Evolutionary conservation across 768 basidiomycete species (phyloP).

Genomic region (Mycena chlorophos): DNA sequence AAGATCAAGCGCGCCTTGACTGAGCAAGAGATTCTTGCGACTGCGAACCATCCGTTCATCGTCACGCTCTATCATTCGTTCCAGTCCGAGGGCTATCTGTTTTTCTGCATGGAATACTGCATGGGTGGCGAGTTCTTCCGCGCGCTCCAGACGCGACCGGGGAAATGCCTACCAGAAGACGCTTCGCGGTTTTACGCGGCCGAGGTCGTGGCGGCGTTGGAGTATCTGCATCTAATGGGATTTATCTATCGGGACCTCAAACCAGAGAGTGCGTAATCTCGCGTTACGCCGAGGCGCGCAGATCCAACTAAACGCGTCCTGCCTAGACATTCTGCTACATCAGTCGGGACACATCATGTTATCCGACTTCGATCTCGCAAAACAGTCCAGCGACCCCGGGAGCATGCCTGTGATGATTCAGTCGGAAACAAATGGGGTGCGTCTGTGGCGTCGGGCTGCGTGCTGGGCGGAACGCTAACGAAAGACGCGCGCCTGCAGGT

Average conservation of each 20-base stretch:
- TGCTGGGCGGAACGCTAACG: slow-evolving; percentile 11
- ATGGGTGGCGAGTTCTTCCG: slow-evolving; percentile 99
- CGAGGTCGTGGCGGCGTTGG: slow-evolving; percentile 95
- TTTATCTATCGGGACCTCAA: slow-evolving; percentile 99
- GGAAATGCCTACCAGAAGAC: slow-evolving; percentile 96
- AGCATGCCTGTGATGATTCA: slow-evolving; percentile 87
- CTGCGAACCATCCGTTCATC: slow-evolving; percentile 99
- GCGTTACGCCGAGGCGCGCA: slow-evolving; percentile 9
- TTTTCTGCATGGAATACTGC: slow-evolving; percentile 99
- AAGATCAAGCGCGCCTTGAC: slow-evolving; percentile 99
- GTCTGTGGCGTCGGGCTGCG: slow-evolving; percentile 31
- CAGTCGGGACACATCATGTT: slow-evolving; percentile 99
- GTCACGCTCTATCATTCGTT: slow-evolving; percentile 99
- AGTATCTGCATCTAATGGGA: slow-evolving; percentile 98
- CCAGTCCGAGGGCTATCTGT: slow-evolving; percentile 96
- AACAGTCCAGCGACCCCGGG: slow-evolving; percentile 85
- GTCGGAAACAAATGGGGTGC: slow-evolving; percentile 85
- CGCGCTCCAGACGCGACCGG: slow-evolving; percentile 91
- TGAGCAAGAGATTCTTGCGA: slow-evolving; percentile 98
- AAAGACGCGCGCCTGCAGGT: slow-evolving; percentile 51
- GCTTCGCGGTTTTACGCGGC: slow-evolving; percentile 97
- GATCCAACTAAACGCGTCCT: slow-evolving; percentile 17
- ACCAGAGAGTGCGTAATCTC: slow-evolving; percentile 84
- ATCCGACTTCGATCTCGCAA: slow-evolving; percentile 98
- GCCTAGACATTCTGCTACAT: slow-evolving; percentile 94